phyloP scores from a whole-genome alignment of 1,284 basidiomycete genomes.

The Papiliotrema nemorosa region DNA sequence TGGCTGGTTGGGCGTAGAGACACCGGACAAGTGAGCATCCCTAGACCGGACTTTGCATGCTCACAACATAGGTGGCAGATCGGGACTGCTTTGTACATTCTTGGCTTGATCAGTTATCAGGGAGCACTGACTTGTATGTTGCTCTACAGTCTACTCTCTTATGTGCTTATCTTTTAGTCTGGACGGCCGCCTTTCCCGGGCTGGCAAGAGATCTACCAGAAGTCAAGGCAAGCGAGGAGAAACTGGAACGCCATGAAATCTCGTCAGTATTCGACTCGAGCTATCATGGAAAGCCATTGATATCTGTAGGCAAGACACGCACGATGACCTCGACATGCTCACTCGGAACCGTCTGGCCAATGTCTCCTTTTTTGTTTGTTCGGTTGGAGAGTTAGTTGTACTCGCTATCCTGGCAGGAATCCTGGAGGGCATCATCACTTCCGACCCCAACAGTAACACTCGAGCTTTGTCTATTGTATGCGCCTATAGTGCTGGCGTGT shows the following conservation, averaged over 20 bases:
- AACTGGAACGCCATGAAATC: constrained; percentile 61
- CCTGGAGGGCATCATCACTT: constrained; percentile 60
- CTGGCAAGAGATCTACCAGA: constrained; percentile 73
- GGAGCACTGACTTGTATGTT: constrained; percentile 57
- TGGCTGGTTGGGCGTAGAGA: constrained; percentile 59
- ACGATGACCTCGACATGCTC: constrained; percentile 63
- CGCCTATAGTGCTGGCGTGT: constrained; percentile 69
- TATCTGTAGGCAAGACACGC: constrained; percentile 55
- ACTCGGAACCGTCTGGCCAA: constrained; percentile 74
- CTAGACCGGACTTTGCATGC: constrained; percentile 20
- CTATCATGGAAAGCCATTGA: background rate
- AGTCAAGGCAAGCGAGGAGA: constrained; percentile 59
- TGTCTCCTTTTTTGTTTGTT: constrained; percentile 69
- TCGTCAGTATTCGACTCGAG: constrained; percentile 9
- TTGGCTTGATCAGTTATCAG: constrained; percentile 78
- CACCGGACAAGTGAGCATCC: constrained; percentile 23
- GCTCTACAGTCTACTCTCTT: background rate
- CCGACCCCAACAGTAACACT: constrained; percentile 77
- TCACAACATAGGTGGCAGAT: constrained; percentile 59
- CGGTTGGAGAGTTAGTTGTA: constrained; percentile 66
- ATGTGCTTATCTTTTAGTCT: constrained; percentile 53
- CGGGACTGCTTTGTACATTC: constrained; percentile 74
- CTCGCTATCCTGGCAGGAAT: constrained; percentile 75
- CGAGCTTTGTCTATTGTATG: constrained; percentile 70
- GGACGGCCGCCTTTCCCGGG: constrained; percentile 74